phyloP scores from a whole-genome alignment of 768 basidiomycete species.

The Cyclocybe aegerita region DNA sequence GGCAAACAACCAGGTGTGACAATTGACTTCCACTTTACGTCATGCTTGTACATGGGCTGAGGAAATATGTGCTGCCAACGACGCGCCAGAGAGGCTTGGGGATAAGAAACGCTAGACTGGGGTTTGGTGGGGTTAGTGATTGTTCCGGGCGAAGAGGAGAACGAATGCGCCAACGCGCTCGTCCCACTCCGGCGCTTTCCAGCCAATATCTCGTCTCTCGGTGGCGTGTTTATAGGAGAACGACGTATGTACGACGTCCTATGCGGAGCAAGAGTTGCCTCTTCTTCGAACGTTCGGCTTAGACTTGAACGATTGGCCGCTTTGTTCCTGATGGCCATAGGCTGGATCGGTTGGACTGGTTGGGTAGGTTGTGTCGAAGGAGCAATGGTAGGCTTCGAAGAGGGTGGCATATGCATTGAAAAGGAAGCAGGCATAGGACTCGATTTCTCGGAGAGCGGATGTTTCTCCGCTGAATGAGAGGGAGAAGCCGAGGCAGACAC shows the following conservation, averaged over 20 bases:
- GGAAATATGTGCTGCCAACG: constrained; percentile 91
- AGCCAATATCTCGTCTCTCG: constrained; percentile 60
- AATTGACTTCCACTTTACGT: constrained; percentile 91
- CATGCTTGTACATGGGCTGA: constrained; percentile 69
- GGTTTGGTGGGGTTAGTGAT: constrained; percentile 72
- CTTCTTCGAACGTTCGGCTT: constrained; percentile 60
- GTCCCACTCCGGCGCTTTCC: constrained; percentile 55
- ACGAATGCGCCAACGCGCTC: constrained; percentile 34
- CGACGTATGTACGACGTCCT: constrained; percentile 48
- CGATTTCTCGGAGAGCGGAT: constrained; percentile 1
- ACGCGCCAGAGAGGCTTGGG: constrained; percentile 74
- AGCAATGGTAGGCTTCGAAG: constrained; percentile 33
- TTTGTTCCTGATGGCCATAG: constrained; percentile 43
- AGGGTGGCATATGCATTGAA: constrained; percentile 32
- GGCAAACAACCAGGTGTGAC: constrained; percentile 86
- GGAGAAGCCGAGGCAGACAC: constrained; percentile 48
- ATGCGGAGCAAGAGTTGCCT: constrained; percentile 38
- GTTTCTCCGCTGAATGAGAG: constrained; percentile 14
- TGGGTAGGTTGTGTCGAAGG: constrained; percentile 33
- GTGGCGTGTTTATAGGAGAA: constrained; percentile 69
- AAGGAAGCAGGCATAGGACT: constrained; percentile 17
- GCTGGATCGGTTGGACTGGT: constrained; percentile 38
- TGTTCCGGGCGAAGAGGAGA: constrained; percentile 47
- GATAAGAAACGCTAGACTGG: constrained; percentile 52
- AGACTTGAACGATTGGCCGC: constrained; percentile 41